Percentiles rank a stretch among this genome's conserved stretches.
These are phyloP conservation scores for Alloascoidea africana DNA, from an alignment of 805 yeast genomes.

Conservation along the genomic window DNA sequence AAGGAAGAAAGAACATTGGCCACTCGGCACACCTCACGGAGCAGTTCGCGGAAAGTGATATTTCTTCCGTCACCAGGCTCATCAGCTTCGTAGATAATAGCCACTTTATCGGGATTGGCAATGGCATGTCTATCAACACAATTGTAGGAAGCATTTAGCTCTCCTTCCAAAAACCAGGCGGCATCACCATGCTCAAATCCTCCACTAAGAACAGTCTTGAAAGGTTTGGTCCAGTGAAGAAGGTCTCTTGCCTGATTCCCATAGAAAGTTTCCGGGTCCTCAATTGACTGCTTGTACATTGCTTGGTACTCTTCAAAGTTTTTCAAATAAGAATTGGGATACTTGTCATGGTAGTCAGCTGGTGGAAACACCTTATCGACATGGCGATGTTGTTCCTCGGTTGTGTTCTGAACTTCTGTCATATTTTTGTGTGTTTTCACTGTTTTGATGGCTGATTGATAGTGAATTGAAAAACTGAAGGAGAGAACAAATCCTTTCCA, in stretches of 20 bases:
- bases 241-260: slow-evolving; percentile 34
- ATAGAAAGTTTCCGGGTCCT: slow-evolving; percentile 37
- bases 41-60: slow-evolving; percentile 56
- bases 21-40: slow-evolving; percentile 53
- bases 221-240: slow-evolving; percentile 38
- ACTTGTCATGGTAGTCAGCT: too few relatives aligned
- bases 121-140: slow-evolving; percentile 76
- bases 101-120: slow-evolving; percentile 53
- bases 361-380: too few relatives aligned
- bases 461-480: too few relatives aligned
- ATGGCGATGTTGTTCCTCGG: too few relatives aligned
- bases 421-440: too few relatives aligned
- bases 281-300: slow-evolving; percentile 39
- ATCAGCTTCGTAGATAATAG: slow-evolving; percentile 72
- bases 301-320: slow-evolving; percentile 34
- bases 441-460: too few relatives aligned
- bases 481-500: too few relatives aligned
- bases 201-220: slow-evolving; percentile 18
- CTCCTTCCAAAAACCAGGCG: slow-evolving; percentile 71
- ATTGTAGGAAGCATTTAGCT: slow-evolving; percentile 66
- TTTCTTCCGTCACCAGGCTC: slow-evolving; percentile 49
- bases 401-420: too few relatives aligned
- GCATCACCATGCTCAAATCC: slow-evolving; percentile 18
- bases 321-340: slow-evolving; percentile 21
- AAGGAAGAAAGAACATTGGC: slow-evolving; percentile 51